Base-by-base conservation (phyloP, 108 stramenopile species). In the Nitzschia sp. region DNA sequence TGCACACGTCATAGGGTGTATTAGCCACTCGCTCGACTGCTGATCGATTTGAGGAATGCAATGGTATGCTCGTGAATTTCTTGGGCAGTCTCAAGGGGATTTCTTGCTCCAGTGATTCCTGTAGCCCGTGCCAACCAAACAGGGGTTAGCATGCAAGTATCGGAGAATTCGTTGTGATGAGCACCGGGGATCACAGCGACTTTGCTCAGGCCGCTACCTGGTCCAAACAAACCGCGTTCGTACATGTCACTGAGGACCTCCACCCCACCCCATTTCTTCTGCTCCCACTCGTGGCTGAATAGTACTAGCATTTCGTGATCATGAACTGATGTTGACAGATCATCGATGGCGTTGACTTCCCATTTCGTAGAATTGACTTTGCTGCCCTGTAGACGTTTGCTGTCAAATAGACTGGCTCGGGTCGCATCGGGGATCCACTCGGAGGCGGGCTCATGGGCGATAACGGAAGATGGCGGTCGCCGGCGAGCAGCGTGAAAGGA, bases 361-460 rank as follows among this genome's bases (percentile, higher is more conserved):
- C 46, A 63, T 38, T 54, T 63, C 15, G 71, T 13, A 28, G 64
- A 45, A 45, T 62, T 71, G 0, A 18, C 53, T 9, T 45, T 42
- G 15, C 31, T 38, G 0, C 49, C 61, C 27, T 70, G 48, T 6
- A 81, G 24, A 8, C 54, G 34, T n/a, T 70, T 64, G 25, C 34
- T 21, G 0, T 69, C 53, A 55, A 81, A 77, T 35, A 87, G 35
- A 33, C 68, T 59, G 9, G 32, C 34, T 33, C 84, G 71, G 3
- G 74, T 45, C 57, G 57, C 76, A 68, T 84, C 81, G 9, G 85
- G 74, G 38, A 80, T 72, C 88, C 88, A 89, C 35, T 83, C 84
- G 13, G 70, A 27, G 1, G 79, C 85, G 6, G 88, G 88, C 25
- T 89, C 88, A 55, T 85, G 88, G 0, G 83, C 82, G 24, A 89